Evolutionary conservation across 139 green algal species (phyloP).

Genomic region (Chlamydomonas sphaeroides): DNA sequence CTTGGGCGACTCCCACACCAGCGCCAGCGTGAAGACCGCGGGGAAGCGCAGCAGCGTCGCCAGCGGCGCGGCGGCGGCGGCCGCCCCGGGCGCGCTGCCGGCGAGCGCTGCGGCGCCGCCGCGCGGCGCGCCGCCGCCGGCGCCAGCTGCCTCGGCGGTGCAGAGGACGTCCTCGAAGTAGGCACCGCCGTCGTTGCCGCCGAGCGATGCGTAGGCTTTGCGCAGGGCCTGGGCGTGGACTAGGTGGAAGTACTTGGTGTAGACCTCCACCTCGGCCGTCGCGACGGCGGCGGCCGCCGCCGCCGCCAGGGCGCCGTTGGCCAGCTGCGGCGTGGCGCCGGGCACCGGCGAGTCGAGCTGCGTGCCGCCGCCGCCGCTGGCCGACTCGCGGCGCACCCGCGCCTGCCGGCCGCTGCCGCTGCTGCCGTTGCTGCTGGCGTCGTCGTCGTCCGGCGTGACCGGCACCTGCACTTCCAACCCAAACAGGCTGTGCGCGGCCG

Average conservation of each 20-base stretch:
- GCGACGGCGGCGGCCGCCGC: not conserved
- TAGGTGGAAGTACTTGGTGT: conserved; percentile 80
- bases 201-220: conserved; percentile 45
- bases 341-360: too few species aligned
- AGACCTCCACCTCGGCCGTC: conserved; percentile 69
- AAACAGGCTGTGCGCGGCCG: conserved; percentile 72
- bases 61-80: not conserved
- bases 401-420: conserved; percentile 27
- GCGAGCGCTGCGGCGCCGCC: not conserved
- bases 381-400: not conserved
- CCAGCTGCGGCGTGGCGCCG: not conserved
- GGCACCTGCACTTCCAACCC: conserved; percentile 72
- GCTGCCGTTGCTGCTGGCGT: conserved; percentile 29
- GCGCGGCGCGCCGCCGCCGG: not conserved
- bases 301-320: not conserved
- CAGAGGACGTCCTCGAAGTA: conserved; percentile 72
- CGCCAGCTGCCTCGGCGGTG: conserved; percentile 48
- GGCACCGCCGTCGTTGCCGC: conserved; percentile 4
- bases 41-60: conserved; percentile 66
- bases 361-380: not conserved
- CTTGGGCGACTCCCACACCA: conserved; percentile 81
- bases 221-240: conserved; percentile 67
- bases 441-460: not conserved
- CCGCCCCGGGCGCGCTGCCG: too few species aligned
- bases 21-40: conserved; percentile 74